Conservation (phyloP, 768 basidiomycete species). For the Psilocybe tampanensis region DNA sequence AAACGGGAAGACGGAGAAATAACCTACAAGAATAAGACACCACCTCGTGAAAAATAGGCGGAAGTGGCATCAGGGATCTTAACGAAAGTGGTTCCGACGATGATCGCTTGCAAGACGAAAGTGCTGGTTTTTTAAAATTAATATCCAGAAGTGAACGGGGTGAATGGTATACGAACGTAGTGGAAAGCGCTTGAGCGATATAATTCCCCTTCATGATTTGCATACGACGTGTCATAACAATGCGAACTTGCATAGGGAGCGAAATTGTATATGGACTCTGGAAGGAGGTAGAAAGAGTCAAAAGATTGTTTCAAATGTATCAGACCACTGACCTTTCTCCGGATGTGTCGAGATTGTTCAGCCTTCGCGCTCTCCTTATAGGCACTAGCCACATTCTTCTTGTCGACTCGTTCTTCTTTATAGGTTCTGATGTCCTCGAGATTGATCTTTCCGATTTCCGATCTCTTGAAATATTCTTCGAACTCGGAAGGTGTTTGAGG, state of each 20-base stretch:
- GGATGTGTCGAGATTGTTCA: conserved; percentile 54
- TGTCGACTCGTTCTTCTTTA: conserved; percentile 42
- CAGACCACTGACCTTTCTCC: conserved; percentile 20
- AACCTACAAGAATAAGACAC: conserved; percentile 70
- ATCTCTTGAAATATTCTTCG: conserved; percentile 32
- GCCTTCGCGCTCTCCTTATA: conserved; percentile 49
- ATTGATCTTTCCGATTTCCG: conserved; percentile 25
- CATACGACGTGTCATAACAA: conserved; percentile 41
- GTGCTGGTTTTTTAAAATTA: conserved; percentile 16
- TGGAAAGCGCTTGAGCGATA: conserved; percentile 29
- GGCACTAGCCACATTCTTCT: conserved; percentile 36
- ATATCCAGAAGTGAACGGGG: conserved; percentile 25
- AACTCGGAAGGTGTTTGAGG: conserved; percentile 52
- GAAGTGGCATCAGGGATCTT: conserved; percentile 50
- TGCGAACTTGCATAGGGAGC: conserved; percentile 43
- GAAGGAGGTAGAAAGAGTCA: background rate
- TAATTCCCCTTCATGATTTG: conserved; percentile 43
- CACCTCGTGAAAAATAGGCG: conserved; percentile 70
- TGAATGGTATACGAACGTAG: conserved; percentile 20
- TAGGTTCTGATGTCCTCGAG: conserved; percentile 49
- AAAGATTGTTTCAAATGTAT: background rate
- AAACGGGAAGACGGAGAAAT: background rate
- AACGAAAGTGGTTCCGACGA: conserved; percentile 66
- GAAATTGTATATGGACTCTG: conserved; percentile 42
- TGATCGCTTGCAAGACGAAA: conserved; percentile 38